phyloP scores from a whole-genome alignment of 2,329 filamentous ascomycete species.

The Clarireedia hainanense region DNA sequence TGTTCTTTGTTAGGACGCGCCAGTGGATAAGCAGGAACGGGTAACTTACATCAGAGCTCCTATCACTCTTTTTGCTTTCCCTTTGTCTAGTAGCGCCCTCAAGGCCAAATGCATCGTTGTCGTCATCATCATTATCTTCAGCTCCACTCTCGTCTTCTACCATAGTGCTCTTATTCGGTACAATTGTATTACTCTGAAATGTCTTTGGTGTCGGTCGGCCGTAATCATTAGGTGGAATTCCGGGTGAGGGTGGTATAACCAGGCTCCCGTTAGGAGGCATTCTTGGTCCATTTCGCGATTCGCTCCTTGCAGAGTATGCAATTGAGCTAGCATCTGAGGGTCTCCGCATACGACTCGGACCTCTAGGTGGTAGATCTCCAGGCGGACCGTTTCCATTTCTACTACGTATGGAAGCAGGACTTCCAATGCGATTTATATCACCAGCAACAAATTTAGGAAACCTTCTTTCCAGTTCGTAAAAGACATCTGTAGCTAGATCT shows the following conservation, averaged over 20 bases:
- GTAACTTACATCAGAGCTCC: slow-evolving; percentile 32
- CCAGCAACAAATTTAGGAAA: slow-evolving; percentile 71
- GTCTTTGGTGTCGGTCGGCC: slow-evolving; percentile 78
- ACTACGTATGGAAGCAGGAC: slow-evolving; percentile 59
- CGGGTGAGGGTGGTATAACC: slow-evolving; percentile 51
- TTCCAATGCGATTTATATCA: slow-evolving; percentile 61
- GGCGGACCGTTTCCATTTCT: slow-evolving; percentile 51
- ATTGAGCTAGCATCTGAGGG: slow-evolving; percentile 53
- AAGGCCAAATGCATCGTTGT: slow-evolving; percentile 57
- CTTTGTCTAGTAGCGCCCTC: slow-evolving; percentile 34
- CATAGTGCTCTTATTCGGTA: slow-evolving; percentile 97
- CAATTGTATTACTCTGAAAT: slow-evolving; percentile 90
- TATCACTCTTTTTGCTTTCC: slow-evolving; percentile 33
- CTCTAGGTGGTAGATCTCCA: slow-evolving; percentile 46
- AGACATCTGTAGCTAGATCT: slow-evolving; percentile 91
- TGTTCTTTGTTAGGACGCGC: slow-evolving; percentile 28
- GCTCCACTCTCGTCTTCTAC: slow-evolving; percentile 72
- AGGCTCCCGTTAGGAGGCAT: slow-evolving; percentile 28
- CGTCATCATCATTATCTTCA: slow-evolving; percentile 78
- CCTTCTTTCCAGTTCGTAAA: slow-evolving; percentile 84
- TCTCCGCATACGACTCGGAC: slow-evolving; percentile 39
- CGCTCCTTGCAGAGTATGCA: slow-evolving; percentile 31
- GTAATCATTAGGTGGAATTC: slow-evolving; percentile 53
- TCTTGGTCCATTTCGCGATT: slow-evolving; percentile 30
- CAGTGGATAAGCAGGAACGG: background rate